These are phyloP conservation scores for Picea mariana DNA, from an alignment of 83 land plant species.

Conservation along the genomic window DNA sequence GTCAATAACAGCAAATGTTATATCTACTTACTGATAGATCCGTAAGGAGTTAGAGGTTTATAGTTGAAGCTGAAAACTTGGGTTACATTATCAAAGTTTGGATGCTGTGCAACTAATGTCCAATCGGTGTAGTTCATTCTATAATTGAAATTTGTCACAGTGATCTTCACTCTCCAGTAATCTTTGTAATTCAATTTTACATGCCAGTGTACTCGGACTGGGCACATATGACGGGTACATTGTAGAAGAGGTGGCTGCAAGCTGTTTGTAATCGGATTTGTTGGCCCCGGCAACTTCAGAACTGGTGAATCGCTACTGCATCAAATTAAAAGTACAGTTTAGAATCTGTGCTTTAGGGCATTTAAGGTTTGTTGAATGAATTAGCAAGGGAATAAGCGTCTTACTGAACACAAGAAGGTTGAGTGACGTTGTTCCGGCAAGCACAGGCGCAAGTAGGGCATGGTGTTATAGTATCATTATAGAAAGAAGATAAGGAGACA, in stretches of 20 bases:
- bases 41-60: conserved; percentile 35
- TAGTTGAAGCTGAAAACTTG: conserved; percentile 55
- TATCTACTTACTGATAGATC: conserved; percentile 35
- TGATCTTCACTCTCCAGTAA: conserved; percentile 62
- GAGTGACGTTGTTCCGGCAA: conserved; percentile 28
- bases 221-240: conserved; percentile 57
- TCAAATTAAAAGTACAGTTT: too few relatives aligned
- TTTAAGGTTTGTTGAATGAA: too few relatives aligned
- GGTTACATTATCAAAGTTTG: conserved; percentile 39
- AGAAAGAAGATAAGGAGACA: conserved; percentile 57
- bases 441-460: conserved; percentile 44
- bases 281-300: conserved; percentile 24
- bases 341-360: too few relatives aligned
- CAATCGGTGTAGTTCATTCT: conserved; percentile 56
- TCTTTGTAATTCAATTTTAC: conserved; percentile 50
- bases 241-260: conserved; percentile 33
- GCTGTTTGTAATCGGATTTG: conserved; percentile 21
- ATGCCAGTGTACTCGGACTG: conserved; percentile 56
- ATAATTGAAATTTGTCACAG: conserved; percentile 45
- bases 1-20: too few relatives aligned
- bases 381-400: too few relatives aligned
- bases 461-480: conserved; percentile 49
- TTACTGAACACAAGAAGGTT: too few relatives aligned
- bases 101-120: conserved; percentile 56
- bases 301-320: conserved; percentile 40